Conservation (phyloP, 2,329 filamentous ascomycete species). For the Fusarium sp. region DNA sequence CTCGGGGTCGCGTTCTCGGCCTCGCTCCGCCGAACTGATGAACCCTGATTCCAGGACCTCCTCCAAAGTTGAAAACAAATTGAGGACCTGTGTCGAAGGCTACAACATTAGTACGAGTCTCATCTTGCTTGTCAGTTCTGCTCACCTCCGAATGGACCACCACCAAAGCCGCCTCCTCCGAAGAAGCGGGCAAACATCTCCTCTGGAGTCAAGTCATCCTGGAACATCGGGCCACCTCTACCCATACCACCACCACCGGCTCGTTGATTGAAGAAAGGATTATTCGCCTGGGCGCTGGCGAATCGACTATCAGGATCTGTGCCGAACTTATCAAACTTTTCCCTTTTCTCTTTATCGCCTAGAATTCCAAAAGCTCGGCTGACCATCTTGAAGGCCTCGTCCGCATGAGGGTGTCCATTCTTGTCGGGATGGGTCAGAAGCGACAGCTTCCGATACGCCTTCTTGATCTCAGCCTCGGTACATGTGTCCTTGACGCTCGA, state of each 20-base stretch:
- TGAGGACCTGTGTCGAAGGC: slow-evolving; percentile 82
- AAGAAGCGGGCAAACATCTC: slow-evolving; percentile 99
- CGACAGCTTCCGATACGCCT: slow-evolving; percentile 94
- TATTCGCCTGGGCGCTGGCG: slow-evolving; percentile 67
- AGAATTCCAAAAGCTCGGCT: slow-evolving; percentile 92
- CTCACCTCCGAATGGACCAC: slow-evolving; percentile 59
- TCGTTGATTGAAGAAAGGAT: slow-evolving; percentile 71
- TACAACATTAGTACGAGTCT: slow-evolving; percentile 44
- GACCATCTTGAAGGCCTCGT: slow-evolving; percentile 99
- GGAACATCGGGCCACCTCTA: slow-evolving; percentile 73
- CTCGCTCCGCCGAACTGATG: slow-evolving; percentile 91
- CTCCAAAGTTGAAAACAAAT: slow-evolving; percentile 95
- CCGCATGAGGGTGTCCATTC: slow-evolving; percentile 93
- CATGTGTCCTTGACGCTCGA: slow-evolving; percentile 70
- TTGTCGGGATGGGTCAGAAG: slow-evolving; percentile 98
- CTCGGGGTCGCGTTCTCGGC: slow-evolving; percentile 79
- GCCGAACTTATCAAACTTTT: slow-evolving; percentile 87
- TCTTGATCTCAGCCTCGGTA: slow-evolving; percentile 90
- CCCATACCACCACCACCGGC: slow-evolving; percentile 52
- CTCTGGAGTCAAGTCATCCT: slow-evolving; percentile 94
- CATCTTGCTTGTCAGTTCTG: neutral
- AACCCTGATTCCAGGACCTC: slow-evolving; percentile 89
- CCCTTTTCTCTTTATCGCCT: slow-evolving; percentile 87
- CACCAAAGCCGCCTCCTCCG: slow-evolving; percentile 77
- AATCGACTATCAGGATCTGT: slow-evolving; percentile 93